Evolutionary conservation across 2,329 filamentous ascomycete species (phyloP).

Genomic region (Calonectria multiphialidica): DNA sequence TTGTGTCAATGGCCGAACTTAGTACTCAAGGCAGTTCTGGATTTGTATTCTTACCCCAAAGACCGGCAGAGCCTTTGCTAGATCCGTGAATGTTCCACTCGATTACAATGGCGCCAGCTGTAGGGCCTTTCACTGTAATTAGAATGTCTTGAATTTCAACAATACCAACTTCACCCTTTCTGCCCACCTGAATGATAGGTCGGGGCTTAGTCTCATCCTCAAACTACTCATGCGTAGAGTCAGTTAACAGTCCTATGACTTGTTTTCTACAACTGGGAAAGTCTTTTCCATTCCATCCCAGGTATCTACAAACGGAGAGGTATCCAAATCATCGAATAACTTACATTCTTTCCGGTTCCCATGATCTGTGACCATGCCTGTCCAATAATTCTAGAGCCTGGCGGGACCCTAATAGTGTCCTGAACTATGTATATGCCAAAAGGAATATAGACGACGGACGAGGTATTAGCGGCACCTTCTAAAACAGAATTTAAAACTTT

Average conservation of each 20-base stretch:
- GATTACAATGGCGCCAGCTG: slow-evolving; percentile 89
- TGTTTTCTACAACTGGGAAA: no score
- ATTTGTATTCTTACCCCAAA: slow-evolving; percentile 63
- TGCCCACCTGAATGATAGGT: slow-evolving; percentile 87
- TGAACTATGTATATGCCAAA: slow-evolving; percentile 80
- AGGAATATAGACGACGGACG: slow-evolving; percentile 78
- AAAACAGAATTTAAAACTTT: slow-evolving; percentile 84
- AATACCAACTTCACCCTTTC: slow-evolving; percentile 78
- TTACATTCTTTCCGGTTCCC: no score
- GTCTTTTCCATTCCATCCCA: no score
- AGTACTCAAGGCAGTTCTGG: no score
- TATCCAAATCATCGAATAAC: no score
- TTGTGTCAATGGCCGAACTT: no score
- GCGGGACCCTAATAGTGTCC: slow-evolving; percentile 78
- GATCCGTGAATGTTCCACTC: slow-evolving; percentile 87
- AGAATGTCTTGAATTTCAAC: slow-evolving; percentile 92
- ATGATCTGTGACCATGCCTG: slow-evolving; percentile 88
- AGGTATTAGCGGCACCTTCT: slow-evolving; percentile 71
- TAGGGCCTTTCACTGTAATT: slow-evolving; percentile 85
- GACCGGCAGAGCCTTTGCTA: slow-evolving; percentile 77
- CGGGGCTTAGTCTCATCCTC: slow-evolving; percentile 79
- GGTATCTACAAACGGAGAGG: no score
- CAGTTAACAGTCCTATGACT: no score
- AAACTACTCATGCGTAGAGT: no score
- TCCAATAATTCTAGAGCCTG: slow-evolving; percentile 87